Base-by-base conservation (phyloP, 495 filamentous ascomycete genomes). In the Talaromyces thailandensis region DNA sequence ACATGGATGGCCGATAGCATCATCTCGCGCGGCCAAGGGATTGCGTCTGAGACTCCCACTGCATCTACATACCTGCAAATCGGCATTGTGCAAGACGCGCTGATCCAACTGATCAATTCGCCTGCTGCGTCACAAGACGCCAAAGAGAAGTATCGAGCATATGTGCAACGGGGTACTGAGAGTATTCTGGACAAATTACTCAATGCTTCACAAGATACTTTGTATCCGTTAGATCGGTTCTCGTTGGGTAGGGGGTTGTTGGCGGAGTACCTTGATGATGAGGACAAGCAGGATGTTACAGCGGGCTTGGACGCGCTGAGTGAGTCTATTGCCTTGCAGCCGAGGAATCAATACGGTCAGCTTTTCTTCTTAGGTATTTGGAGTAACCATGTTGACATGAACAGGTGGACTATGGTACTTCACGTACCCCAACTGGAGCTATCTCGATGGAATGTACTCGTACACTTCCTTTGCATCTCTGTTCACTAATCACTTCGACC, bases 361-460 rank as follows among this genome's bases (percentile, higher is more conserved):
- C 21, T 31, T 8, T 24, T 1, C 28, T 40, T 21, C 37, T 11
- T 6, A 21, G 9, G 8, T 16, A 18, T 32, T 14, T 40, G 23
- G 53, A 37, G n/a, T 35, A 21, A 23, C 21, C 21, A 51, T 6
- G 11, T 48, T 66, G n/a, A 66, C 26, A 40, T 29, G 11, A 7
- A 63, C 65, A 65, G 71, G 79, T n/a, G 82, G 82, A 2, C 79
- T 80, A 61, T 84, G 82, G 83, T 82, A 83, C 51, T 77, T 75
- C 9, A 74, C 69, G 1, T 84, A 84, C 52, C 78, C 78, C 0
- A 71, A 86, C 43, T 82, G 82, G 68, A 83, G 82, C 78, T 86
- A 82, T 74, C 73, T 84, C 0, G 83, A 84, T 58, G 82, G 82
- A 2, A 75, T 82, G 43, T 84, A 76, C 71, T 82, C 82, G 68